Conservation (phyloP, 2,329 filamentous ascomycete genomes). For the Fusarium sororula region DNA sequence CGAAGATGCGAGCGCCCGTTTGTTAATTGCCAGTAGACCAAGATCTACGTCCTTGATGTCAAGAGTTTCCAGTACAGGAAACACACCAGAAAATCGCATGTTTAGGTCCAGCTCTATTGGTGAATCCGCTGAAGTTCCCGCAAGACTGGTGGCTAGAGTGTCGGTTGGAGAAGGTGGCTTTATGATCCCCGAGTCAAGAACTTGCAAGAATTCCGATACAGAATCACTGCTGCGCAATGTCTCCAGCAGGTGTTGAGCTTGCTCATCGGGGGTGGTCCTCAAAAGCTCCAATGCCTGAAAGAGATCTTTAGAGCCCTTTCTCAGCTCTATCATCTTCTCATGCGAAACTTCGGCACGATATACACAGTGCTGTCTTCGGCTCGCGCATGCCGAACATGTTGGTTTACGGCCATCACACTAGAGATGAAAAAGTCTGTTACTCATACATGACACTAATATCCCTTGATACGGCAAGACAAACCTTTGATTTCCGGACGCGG, state of each 20-base stretch:
- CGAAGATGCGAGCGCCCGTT: not conserved
- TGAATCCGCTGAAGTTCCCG: not conserved
- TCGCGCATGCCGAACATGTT: slow-evolving; percentile 16
- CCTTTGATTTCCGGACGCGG: slow-evolving; percentile 17
- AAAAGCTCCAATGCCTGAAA: slow-evolving; percentile 9
- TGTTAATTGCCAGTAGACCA: not conserved
- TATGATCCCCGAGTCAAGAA: not conserved
- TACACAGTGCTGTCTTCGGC: slow-evolving; percentile 8
- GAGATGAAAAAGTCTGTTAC: not conserved
- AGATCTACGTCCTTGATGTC: not conserved
- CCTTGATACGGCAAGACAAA: not conserved
- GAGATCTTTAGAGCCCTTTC: slow-evolving; percentile 1
- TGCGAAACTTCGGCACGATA: slow-evolving; percentile 19
- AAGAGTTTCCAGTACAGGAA: not conserved
- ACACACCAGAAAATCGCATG: not conserved
- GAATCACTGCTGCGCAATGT: not conserved
- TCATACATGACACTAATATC: not conserved
- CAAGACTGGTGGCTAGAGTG: not conserved
- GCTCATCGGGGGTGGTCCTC: not conserved
- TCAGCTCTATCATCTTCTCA: slow-evolving; percentile 10
- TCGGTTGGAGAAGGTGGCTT: not conserved
- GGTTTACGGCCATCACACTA: slow-evolving; percentile 23
- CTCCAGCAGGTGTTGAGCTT: not conserved
- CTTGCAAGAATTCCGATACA: slow-evolving; percentile 3
- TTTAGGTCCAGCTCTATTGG: slow-evolving; percentile 1